phyloP scores from a whole-genome alignment of 2,329 filamentous ascomycete genomes.

The Ophiostoma triangulosporum region DNA sequence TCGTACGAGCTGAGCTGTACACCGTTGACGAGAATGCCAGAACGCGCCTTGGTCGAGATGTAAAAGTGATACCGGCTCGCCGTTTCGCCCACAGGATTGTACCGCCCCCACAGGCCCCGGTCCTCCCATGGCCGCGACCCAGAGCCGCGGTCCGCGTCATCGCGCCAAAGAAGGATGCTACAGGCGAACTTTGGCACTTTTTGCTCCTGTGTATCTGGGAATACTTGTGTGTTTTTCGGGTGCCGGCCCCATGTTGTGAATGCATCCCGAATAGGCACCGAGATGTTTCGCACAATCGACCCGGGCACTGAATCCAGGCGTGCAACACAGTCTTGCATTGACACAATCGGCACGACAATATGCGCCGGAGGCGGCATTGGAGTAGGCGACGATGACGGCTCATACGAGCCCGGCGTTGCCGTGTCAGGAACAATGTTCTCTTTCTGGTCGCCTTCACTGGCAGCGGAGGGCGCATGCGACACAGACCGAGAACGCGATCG shows the following conservation, averaged over 20 bases:
- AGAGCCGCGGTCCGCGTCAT: constrained; percentile 47
- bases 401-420: background rate
- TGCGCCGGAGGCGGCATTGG: constrained; percentile 1
- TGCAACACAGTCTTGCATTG: constrained; percentile 1
- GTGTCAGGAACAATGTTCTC: constrained; percentile 9
- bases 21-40: constrained; percentile 66
- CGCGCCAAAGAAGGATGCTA: constrained; percentile 61
- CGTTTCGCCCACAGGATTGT: constrained; percentile 26
- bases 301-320: constrained; percentile 50
- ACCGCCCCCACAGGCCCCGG: constrained; percentile 40
- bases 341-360: constrained; percentile 10
- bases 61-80: constrained; percentile 50
- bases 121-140: constrained; percentile 48
- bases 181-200: constrained; percentile 74
- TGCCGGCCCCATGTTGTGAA: constrained; percentile 69
- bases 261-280: constrained; percentile 51
- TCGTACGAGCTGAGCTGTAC: constrained; percentile 46
- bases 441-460: constrained; percentile 9
- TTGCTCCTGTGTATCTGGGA: constrained; percentile 47
- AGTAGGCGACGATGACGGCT: background rate
- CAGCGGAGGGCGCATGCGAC: constrained; percentile 1
- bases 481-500: constrained; percentile 1
- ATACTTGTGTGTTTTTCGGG: constrained; percentile 52
- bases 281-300: constrained; percentile 50
- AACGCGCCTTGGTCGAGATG: constrained; percentile 66